These are phyloP conservation scores for Shiraia bambusicola DNA, from an alignment of 2,329 filamentous ascomycete genomes.

Conservation along the genomic window DNA sequence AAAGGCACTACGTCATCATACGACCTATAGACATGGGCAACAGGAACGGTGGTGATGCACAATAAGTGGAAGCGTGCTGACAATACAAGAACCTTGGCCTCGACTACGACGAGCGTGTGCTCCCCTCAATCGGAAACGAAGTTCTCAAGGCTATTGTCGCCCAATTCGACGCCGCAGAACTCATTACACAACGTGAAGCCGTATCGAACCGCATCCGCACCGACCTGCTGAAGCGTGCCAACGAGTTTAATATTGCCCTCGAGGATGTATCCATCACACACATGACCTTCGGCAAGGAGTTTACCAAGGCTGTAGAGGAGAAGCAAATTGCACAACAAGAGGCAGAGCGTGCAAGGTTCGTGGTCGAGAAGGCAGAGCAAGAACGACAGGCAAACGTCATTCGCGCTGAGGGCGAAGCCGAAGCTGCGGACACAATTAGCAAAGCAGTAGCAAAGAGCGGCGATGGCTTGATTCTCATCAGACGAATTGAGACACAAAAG, in stretches of 20 bases:
- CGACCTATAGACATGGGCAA: neutral
- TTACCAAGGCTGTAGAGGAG: constrained; percentile 98
- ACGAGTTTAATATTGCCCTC: constrained; percentile 98
- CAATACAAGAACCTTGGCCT: constrained; percentile 78
- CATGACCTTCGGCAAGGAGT: constrained; percentile 99
- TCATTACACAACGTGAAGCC: constrained; percentile 98
- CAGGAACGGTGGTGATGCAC: neutral
- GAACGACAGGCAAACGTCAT: constrained; percentile 98
- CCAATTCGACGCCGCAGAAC: constrained; percentile 56
- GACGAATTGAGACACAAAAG: constrained; percentile 93
- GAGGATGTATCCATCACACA: constrained; percentile 99
- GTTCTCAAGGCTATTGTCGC: constrained; percentile 57
- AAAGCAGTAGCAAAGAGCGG: constrained; percentile 91
- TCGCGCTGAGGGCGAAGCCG: constrained; percentile 94
- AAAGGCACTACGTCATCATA: neutral
- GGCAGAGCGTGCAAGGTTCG: constrained; percentile 93
- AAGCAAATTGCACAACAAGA: constrained; percentile 99
- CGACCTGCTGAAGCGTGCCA: constrained; percentile 87
- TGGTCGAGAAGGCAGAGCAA: constrained; percentile 98
- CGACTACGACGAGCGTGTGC: constrained; percentile 81
- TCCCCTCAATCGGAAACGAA: constrained; percentile 58
- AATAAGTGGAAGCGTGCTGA: neutral
- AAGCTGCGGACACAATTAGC: constrained; percentile 92
- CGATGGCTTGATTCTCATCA: constrained; percentile 91
- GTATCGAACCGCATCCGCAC: constrained; percentile 91